Evolutionary conservation across 495 filamentous ascomycete species (phyloP).

Genomic region (Aspergillus campestris): DNA sequence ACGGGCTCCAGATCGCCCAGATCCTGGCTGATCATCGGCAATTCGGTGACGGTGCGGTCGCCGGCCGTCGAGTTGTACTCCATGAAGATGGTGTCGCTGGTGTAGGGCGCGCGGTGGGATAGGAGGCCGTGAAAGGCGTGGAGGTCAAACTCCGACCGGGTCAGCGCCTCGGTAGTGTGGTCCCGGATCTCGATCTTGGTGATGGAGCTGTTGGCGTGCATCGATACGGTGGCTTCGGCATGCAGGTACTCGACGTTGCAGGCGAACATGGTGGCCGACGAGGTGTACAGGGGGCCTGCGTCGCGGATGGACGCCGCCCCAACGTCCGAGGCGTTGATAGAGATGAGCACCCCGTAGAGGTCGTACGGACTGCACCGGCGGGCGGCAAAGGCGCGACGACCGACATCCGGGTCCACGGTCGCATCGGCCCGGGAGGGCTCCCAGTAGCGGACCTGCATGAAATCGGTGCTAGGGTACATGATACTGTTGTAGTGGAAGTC

Average conservation of each 20-base stretch:
- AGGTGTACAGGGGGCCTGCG: conserved; percentile 11
- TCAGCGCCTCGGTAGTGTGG: conserved; percentile 14
- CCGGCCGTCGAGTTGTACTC: conserved; percentile 23
- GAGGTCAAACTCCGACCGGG: conserved; percentile 23
- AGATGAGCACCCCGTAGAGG: conserved; percentile 31
- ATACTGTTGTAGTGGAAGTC: conserved; percentile 28
- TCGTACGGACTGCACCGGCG: conserved; percentile 28
- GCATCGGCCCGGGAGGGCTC: conserved; percentile 20
- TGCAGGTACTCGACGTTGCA: conserved; percentile 29
- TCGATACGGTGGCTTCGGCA: conserved; percentile 22
- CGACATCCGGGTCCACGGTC: conserved; percentile 2
- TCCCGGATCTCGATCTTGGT: conserved; percentile 15
- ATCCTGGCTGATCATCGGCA: conserved; percentile 31
- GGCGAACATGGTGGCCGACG: conserved; percentile 26
- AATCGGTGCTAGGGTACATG: conserved; percentile 25
- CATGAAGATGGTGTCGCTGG: conserved; percentile 33
- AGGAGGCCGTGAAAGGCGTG: conserved; percentile 28
- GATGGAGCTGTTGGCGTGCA: conserved; percentile 38
- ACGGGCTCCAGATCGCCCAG: conserved; percentile 27
- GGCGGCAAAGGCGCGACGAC: conserved; percentile 16
- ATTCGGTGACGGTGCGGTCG: conserved; percentile 22
- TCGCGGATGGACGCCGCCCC: conserved; percentile 2
- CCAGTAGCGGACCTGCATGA: conserved; percentile 34
- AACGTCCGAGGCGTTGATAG: conserved; percentile 21
- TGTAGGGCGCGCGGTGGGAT: conserved; percentile 28